A percentile compares a stretch with the other conserved stretches of the same genome.
Evolutionary conservation across 176 grass and related monocot species (phyloP).

Genomic region (Microstegium vimineum): DNA sequence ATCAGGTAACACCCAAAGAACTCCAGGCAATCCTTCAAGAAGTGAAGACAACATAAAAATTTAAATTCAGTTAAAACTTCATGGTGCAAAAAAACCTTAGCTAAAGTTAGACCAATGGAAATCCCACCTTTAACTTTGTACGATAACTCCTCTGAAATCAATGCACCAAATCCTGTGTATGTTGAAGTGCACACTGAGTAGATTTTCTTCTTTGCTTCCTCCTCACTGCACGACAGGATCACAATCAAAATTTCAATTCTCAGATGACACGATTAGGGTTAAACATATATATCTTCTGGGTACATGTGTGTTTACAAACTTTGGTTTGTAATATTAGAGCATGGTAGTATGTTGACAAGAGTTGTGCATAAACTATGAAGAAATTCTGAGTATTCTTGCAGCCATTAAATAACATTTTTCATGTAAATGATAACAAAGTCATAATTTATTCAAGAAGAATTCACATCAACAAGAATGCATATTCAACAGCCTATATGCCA

Average conservation of each 20-base stretch:
- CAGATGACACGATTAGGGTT: background rate
- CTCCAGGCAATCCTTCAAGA: slow-evolving; percentile 77
- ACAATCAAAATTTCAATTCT: slow-evolving; percentile 5
- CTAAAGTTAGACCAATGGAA: slow-evolving; percentile 9
- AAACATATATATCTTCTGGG: background rate
- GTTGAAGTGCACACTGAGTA: slow-evolving; percentile 93
- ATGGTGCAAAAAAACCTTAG: background rate
- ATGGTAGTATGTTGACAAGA: background rate
- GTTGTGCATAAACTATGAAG: background rate
- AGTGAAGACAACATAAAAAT: background rate
- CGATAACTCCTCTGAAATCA: slow-evolving; percentile 91
- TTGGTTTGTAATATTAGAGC: background rate
- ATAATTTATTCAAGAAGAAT: slow-evolving; percentile 4
- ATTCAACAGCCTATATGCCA: background rate
- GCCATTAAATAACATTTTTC: background rate
- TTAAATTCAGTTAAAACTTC: background rate
- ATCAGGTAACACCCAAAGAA: slow-evolving; percentile 99
- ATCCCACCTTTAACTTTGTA: slow-evolving; percentile 97
- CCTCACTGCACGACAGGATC: slow-evolving; percentile 54
- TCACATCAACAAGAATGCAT: background rate
- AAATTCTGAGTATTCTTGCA: background rate
- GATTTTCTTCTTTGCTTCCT: slow-evolving; percentile 95
- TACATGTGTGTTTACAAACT: background rate
- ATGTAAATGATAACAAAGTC: background rate
- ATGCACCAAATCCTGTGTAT: slow-evolving; percentile 72